phyloP scores from a whole-genome alignment of 1,284 basidiomycete species.

The Ustilago sp. region DNA sequence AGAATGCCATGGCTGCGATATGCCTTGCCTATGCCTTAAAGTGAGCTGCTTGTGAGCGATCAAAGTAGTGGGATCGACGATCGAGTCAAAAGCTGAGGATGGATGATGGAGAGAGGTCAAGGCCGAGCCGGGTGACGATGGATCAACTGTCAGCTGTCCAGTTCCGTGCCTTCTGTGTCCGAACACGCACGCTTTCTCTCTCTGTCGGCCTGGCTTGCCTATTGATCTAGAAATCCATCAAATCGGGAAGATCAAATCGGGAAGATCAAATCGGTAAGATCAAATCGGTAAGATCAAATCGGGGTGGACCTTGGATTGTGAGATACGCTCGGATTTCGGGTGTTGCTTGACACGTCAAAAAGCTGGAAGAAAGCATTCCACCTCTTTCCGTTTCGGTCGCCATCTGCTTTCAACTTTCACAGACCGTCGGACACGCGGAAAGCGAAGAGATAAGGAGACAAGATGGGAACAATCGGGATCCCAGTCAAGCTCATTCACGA shows the following conservation, averaged over 20 bases:
- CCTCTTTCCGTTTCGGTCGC: conserved; percentile 2
- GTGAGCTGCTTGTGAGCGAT: too few relatives aligned
- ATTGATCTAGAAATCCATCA: conserved; percentile 24
- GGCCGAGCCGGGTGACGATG: neutral
- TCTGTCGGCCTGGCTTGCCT: neutral
- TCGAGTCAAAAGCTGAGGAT: neutral
- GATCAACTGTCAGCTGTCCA: neutral
- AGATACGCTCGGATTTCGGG: conserved; percentile 32
- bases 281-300: conserved; percentile 2
- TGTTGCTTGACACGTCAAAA: conserved; percentile 12
- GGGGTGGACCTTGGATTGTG: neutral
- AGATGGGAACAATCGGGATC: conserved; percentile 68
- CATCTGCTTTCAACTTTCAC: neutral
- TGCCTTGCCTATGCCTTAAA: neutral
- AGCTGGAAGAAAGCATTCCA: conserved; percentile 1
- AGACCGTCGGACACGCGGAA: neutral
- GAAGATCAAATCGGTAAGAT: conserved; percentile 5
- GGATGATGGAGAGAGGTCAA: neutral
- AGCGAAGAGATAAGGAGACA: conserved; percentile 6
- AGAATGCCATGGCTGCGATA: conserved; percentile 44
- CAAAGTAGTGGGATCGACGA: neutral
- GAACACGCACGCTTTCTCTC: neutral
- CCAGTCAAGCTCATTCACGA: conserved; percentile 71
- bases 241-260: conserved; percentile 2
- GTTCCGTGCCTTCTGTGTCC: neutral